These are phyloP conservation scores for Actinidia polygama DNA, from an alignment of 179 eudicot species.

Conservation along the genomic window DNA sequence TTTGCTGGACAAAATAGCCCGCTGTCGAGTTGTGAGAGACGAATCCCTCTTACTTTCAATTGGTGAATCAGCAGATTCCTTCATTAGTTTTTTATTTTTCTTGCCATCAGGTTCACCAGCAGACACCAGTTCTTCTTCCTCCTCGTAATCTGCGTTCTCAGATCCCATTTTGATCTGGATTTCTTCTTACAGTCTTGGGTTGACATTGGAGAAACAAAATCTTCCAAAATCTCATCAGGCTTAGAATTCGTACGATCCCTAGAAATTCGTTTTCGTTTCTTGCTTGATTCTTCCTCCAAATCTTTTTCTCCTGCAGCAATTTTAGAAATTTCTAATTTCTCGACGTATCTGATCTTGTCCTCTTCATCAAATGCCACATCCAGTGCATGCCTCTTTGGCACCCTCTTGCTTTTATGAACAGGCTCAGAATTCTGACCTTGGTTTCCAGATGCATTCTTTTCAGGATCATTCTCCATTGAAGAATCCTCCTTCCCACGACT, in stretches of 20 bases:
- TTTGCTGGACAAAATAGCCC: constrained; percentile 78
- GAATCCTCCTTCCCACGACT: constrained; percentile 58
- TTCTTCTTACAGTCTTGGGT: constrained; percentile 56
- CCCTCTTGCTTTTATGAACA: constrained; percentile 72
- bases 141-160: constrained; percentile 67
- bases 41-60: constrained; percentile 69
- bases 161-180: constrained; percentile 44
- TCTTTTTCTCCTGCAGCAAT: constrained; percentile 45
- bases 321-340: constrained; percentile 72
- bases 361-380: constrained; percentile 77
- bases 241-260: constrained; percentile 41
- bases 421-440: constrained; percentile 61
- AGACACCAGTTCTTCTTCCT: constrained; percentile 54
- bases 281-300: constrained; percentile 58
- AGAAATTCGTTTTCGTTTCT: constrained; percentile 53
- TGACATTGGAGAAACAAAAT: constrained; percentile 27
- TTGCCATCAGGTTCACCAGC: constrained; percentile 61
- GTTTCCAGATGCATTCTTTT: constrained; percentile 43
- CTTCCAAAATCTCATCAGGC: constrained; percentile 36
- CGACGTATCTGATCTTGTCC: constrained; percentile 89
- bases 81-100: constrained; percentile 63
- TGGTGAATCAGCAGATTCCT: constrained; percentile 53
- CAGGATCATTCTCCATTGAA: constrained; percentile 42
- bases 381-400: constrained; percentile 64
- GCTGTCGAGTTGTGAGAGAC: constrained; percentile 84